Evolutionary conservation across 345 rosid genomes (phyloP).

Genomic region (Brassica nigra): DNA sequence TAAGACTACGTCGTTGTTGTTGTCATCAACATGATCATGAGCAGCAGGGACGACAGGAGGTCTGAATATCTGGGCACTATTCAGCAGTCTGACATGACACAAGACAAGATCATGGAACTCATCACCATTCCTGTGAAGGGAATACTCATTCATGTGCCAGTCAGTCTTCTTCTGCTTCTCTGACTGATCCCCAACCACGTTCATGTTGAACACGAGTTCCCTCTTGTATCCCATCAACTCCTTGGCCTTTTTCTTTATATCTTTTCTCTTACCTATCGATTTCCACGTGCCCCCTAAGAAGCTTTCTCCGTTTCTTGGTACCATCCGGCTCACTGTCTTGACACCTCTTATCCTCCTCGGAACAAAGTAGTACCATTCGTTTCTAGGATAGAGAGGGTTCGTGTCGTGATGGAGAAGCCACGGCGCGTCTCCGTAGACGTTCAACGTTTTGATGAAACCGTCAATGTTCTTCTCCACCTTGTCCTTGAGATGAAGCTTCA

Average conservation of each 20-base stretch:
- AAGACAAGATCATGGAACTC: conserved; percentile 11
- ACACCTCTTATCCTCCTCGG: background rate
- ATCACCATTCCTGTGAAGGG: background rate
- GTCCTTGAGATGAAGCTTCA: background rate
- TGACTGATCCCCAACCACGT: background rate
- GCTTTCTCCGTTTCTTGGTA: background rate
- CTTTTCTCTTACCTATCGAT: background rate
- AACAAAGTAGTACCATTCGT: conserved; percentile 20
- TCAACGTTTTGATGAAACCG: conserved; percentile 12
- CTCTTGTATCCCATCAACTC: background rate
- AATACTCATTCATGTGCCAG: conserved; percentile 1
- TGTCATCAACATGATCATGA: background rate
- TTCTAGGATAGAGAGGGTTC: background rate
- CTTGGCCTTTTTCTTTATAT: background rate
- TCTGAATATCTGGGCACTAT: background rate
- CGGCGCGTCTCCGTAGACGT: conserved; percentile 14
- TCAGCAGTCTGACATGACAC: background rate
- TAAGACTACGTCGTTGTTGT: background rate
- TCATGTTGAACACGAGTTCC: background rate
- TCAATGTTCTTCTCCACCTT: background rate
- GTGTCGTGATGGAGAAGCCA: conserved; percentile 22
- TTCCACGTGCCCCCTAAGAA: conserved; percentile 14
- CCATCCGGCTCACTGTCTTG: background rate
- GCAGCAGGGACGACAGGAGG: background rate
- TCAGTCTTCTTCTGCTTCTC: background rate